These are phyloP conservation scores for Malus fusca DNA, from an alignment of 306 rosid genomes.

Conservation along the genomic window DNA sequence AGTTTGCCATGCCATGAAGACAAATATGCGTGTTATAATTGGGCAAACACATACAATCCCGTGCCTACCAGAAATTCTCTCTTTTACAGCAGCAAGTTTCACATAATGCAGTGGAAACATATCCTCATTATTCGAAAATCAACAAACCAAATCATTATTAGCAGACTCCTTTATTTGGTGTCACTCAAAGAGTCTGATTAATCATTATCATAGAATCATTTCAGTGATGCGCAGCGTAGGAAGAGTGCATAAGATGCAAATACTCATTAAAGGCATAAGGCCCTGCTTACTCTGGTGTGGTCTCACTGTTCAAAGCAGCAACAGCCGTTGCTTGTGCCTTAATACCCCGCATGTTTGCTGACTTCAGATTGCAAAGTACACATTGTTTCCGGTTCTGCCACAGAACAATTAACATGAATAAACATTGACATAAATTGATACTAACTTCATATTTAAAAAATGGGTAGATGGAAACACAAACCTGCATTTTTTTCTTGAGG, in stretches of 20 bases:
- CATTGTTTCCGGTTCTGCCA: slow-evolving; percentile 86
- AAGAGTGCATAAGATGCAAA: neutral
- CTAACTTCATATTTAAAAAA: neutral
- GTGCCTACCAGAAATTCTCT: no score
- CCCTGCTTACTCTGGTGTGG: slow-evolving; percentile 46
- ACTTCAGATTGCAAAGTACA: slow-evolving; percentile 92
- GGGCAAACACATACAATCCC: no score
- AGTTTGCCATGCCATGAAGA: no score
- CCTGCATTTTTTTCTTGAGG: slow-evolving; percentile 96
- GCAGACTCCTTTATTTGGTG: neutral
- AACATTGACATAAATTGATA: neutral
- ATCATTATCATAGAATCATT: neutral
- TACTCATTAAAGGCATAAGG: neutral
- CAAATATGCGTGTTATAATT: no score
- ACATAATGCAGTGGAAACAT: no score
- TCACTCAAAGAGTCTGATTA: neutral
- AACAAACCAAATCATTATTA: neutral
- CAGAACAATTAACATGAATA: slow-evolving; percentile 11
- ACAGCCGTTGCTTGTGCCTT: slow-evolving; percentile 97
- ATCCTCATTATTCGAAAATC: no score
- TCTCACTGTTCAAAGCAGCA: slow-evolving; percentile 66
- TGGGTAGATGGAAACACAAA: slow-evolving; percentile 13
- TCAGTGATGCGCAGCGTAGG: neutral
- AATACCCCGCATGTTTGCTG: slow-evolving; percentile 79
- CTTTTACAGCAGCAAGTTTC: no score